phyloP scores from a whole-genome alignment of 2,329 filamentous ascomycete species.

The Xylaria sp. region DNA sequence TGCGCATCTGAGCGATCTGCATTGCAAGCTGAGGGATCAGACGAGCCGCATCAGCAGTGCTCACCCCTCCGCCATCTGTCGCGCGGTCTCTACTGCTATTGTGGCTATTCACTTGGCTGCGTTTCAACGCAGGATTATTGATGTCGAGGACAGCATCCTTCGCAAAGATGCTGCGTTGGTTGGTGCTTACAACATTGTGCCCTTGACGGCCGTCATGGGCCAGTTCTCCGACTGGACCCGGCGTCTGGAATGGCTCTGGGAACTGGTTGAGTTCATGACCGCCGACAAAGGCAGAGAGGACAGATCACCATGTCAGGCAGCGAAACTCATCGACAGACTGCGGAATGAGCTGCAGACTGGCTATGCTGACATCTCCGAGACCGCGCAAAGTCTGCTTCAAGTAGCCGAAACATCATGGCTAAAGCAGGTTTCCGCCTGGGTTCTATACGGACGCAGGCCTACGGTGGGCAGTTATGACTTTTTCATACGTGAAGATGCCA shows the following conservation, averaged over 20 bases:
- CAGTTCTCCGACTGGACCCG: slow-evolving; percentile 91
- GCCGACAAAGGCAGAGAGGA: slow-evolving; percentile 51
- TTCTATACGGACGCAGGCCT: slow-evolving; percentile 87
- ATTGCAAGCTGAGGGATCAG: slow-evolving; percentile 76
- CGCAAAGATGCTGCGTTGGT: slow-evolving; percentile 81
- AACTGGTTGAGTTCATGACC: slow-evolving; percentile 75
- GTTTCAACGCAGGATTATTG: slow-evolving; percentile 85
- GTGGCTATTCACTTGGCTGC: slow-evolving; percentile 77
- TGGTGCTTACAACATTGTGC: slow-evolving; percentile 92
- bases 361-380: slow-evolving; percentile 84
- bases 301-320: slow-evolving; percentile 68
- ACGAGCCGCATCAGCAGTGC: slow-evolving; percentile 73
- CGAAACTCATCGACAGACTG: slow-evolving; percentile 80
- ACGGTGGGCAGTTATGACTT: slow-evolving; percentile 85
- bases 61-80: slow-evolving; percentile 85
- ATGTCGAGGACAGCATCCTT: slow-evolving; percentile 84
- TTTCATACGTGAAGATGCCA: slow-evolving; percentile 72
- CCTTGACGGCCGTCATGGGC: slow-evolving; percentile 82
- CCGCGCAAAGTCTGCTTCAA: slow-evolving; percentile 76
- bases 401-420: slow-evolving; percentile 92
- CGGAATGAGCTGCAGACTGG: slow-evolving; percentile 84
- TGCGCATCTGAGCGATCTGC: slow-evolving; percentile 80
- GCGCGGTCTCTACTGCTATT: slow-evolving; percentile 85
- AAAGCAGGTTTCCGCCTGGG: slow-evolving; percentile 88
- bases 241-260: slow-evolving; percentile 87